Percentiles rank a stretch among this genome's conserved stretches.
These are phyloP conservation scores for Magnaporthales sp. DNA, from an alignment of 2,329 filamentous ascomycete species.

Conservation along the genomic window DNA sequence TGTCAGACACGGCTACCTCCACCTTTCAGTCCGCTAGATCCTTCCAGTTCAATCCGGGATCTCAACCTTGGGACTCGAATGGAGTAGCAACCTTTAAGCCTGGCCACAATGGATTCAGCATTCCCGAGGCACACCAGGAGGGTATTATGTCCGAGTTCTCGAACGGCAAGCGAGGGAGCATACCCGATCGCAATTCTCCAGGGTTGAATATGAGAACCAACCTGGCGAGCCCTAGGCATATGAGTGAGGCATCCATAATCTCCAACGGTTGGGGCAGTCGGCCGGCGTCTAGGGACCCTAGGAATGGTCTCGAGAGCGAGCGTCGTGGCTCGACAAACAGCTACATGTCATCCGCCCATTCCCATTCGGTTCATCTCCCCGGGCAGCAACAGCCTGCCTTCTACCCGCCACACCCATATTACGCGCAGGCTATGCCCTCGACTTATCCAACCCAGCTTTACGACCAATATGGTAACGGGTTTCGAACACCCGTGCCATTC, in stretches of 20 bases:
- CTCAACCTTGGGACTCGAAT: constrained; percentile 34
- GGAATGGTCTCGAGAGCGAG: constrained; percentile 10
- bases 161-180: constrained; percentile 22
- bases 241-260: constrained; percentile 19
- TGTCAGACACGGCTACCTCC: constrained; percentile 13
- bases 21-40: constrained; percentile 19
- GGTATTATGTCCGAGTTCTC: neutral
- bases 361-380: neutral
- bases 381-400: constrained; percentile 2
- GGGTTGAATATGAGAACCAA: constrained; percentile 2
- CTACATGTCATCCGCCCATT: neutral
- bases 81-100: neutral
- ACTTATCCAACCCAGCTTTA: constrained; percentile 26
- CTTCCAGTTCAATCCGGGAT: constrained; percentile 38
- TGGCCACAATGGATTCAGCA: neutral
- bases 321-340: neutral
- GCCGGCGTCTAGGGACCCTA: constrained; percentile 23
- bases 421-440: neutral
- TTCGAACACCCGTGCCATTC: constrained; percentile 23
- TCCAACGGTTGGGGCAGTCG: constrained; percentile 27
- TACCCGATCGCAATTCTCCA: constrained; percentile 27
- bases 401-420: constrained; percentile 1
- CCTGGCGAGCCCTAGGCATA: constrained; percentile 12
- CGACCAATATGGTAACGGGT: constrained; percentile 26
- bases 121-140: neutral